Evolutionary conservation across 2,329 filamentous ascomycete species (phyloP), one percentile per base, ranked within the genome.

Genomic region (Fusarium anthophilum): DNA sequence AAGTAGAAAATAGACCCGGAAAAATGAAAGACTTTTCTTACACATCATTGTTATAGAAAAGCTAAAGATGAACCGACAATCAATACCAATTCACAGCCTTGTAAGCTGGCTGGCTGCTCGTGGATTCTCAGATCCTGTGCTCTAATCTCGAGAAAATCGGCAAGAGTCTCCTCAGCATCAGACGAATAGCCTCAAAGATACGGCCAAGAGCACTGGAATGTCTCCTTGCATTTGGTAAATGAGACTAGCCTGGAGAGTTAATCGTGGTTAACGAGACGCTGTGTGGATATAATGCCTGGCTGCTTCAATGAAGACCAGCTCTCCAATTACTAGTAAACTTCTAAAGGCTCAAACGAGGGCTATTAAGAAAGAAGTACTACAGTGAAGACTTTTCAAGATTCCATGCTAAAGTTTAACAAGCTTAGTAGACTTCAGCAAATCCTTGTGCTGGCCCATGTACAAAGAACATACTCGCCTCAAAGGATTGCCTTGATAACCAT

Each of bases 191-290:
- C 17, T 1, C 3, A 11, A 20, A 10, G 17, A 11, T 35, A 20
- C 15, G 3, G 6, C 4, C 2, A 35, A 24, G 17, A n/a, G 12
- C 12, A 10, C 12, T 20, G 30, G 12, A 12, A 17, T 24, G n/a
- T 35, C 12, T 3, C 32, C 32, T 35, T 17, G 0, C 2, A 1
- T 35, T 17, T 13, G n/a, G 1, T 6, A 17, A 11, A 17, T 24
- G 3, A 24, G 10, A 20, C 17, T 24, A 14, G 6, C 17, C 30
- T 14, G 17, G 12, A 51, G 28, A 24, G 48, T 51, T 18, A 11
- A 51, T 35, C 11, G 30, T 24, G 8, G 17, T 24, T 6, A 24
- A 24, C 4, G 32, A 24, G 48, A 20, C 18, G 30, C 30, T 51
- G 48, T 35, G 15, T 24, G 17, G 30, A 20, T 35, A 51, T 51